Evolutionary conservation across 768 basidiomycete genomes (phyloP), one percentile per base, ranked within the genome.

Genomic region (Suillus occidentalis): DNA sequence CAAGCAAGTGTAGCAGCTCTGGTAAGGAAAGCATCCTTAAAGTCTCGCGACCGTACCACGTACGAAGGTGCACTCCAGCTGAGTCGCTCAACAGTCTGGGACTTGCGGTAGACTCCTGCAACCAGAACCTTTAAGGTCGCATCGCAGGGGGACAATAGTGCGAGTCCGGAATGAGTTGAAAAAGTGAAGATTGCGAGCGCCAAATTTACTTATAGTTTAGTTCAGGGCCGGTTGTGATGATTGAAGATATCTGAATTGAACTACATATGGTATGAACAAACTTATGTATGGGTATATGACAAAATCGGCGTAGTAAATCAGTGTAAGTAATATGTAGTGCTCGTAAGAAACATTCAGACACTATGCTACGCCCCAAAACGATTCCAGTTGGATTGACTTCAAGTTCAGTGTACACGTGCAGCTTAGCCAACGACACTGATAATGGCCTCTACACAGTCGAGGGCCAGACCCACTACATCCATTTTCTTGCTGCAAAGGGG

Each of bases 131-230:
- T 36, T 22, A 63, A 43, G 40, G 37, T 50, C 53, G 34, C 2
- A 66, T 47, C 65, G 70, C 76, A 77, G 72, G 76, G 72, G 75
- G 75, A 76, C 75, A 76, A 76, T 77, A 76, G 74, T 77, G 76
- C 76, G 67, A 74, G 75, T 76, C 74, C 74, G 31, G 58, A 73
- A 76, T 75, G 72, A 75, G 74, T 71, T 72, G 63, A 20, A 63
- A 57, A 28, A 25, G 47, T 49, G 6, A 28, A 52, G 16, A 28
- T 9, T 28, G 50, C 13, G 6, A 9, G 8, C 9, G 50, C 4
- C 4, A 18, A 50, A 50, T 50, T 16, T 25, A 25, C 22, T 52
- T 34, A 39, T 58, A 5, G 22, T 1, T 25, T 6, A 16, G 57
- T 58, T 58, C 25, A 58, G 37, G 57, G 57, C 57, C 57, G 22